Conservation (phyloP, 352 stramenopile genomes). For the Globisporangium cystogenes region DNA sequence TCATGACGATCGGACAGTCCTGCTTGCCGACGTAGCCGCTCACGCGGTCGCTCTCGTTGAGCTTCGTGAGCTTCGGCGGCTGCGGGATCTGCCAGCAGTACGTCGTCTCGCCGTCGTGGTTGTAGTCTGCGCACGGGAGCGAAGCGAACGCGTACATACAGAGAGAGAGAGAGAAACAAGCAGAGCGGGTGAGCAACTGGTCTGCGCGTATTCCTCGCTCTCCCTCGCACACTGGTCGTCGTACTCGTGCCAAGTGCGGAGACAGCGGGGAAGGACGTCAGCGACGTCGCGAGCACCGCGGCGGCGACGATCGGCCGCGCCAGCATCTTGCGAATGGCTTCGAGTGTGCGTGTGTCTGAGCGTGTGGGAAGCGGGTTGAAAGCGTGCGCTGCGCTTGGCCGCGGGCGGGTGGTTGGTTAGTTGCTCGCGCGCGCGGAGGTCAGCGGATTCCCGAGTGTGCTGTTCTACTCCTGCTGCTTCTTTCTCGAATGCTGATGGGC, state of each 20-base stretch:
- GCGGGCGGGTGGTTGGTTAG: background rate
- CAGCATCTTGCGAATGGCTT: background rate
- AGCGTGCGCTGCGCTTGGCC: no score
- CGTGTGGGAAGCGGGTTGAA: no score
- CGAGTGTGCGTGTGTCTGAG: background rate
- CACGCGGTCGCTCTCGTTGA: constrained; percentile 37
- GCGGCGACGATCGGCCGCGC: background rate
- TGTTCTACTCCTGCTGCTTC: background rate
- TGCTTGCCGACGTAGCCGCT: constrained; percentile 23
- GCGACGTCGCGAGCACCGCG: constrained; percentile 9
- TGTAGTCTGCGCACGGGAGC: constrained; percentile 24
- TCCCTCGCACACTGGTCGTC: constrained; percentile 3
- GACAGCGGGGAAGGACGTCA: background rate
- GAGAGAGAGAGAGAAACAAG: background rate
- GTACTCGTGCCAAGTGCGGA: constrained; percentile 41
- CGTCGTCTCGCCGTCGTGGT: constrained; percentile 29
- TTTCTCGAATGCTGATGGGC: no score
- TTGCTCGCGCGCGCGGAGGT: background rate
- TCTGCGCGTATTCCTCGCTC: no score
- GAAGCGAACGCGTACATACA: background rate
- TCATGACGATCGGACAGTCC: constrained; percentile 42
- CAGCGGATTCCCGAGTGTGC: background rate
- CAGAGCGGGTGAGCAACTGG: no score
- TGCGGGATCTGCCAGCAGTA: constrained; percentile 57
- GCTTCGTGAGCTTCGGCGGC: constrained; percentile 26